phyloP scores from a whole-genome alignment of 1,284 basidiomycete genomes.

The Albatrellus sp. region DNA sequence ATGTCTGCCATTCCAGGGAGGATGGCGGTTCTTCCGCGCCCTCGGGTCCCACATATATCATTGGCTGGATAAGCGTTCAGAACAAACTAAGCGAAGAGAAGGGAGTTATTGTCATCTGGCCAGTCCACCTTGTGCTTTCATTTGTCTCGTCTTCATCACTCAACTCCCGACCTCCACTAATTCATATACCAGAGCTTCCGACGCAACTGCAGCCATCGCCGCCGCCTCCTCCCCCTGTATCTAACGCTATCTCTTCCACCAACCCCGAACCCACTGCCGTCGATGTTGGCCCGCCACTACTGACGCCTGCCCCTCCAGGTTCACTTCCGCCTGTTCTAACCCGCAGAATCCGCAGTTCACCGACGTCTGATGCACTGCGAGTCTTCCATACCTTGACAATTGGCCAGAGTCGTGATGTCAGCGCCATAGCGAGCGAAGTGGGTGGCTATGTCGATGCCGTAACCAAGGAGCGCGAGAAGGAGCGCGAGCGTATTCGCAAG shows the following conservation, averaged over 20 bases:
- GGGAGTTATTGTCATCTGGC: slow-evolving; percentile 62
- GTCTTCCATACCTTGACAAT: slow-evolving; percentile 20
- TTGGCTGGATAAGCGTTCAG: slow-evolving; percentile 62
- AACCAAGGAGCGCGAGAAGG: slow-evolving; percentile 56
- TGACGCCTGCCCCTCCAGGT: background rate
- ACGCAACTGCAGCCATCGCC: slow-evolving; percentile 56
- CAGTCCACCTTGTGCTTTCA: slow-evolving; percentile 42
- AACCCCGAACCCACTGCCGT: background rate
- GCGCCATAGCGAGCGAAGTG: slow-evolving; percentile 40
- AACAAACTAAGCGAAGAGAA: slow-evolving; percentile 70
- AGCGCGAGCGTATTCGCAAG: slow-evolving; percentile 54
- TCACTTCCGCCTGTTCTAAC: slow-evolving; percentile 12
- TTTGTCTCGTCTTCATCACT: slow-evolving; percentile 27
- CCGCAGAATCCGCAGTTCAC: slow-evolving; percentile 15
- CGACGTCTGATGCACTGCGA: slow-evolving; percentile 20
- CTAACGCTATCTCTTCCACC: slow-evolving; percentile 9
- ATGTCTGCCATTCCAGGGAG: background rate
- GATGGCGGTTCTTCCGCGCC: background rate
- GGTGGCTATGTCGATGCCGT: slow-evolving; percentile 59
- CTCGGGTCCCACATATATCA: slow-evolving; percentile 32
- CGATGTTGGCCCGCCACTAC: background rate
- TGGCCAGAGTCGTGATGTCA: slow-evolving; percentile 19
- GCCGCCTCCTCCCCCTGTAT: slow-evolving; percentile 16
- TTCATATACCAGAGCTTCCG: slow-evolving; percentile 51
- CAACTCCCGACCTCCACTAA: slow-evolving; percentile 31